phyloP scores from a whole-genome alignment of 2,329 filamentous ascomycete genomes.

The Phyllosticta paracitricarpa region DNA sequence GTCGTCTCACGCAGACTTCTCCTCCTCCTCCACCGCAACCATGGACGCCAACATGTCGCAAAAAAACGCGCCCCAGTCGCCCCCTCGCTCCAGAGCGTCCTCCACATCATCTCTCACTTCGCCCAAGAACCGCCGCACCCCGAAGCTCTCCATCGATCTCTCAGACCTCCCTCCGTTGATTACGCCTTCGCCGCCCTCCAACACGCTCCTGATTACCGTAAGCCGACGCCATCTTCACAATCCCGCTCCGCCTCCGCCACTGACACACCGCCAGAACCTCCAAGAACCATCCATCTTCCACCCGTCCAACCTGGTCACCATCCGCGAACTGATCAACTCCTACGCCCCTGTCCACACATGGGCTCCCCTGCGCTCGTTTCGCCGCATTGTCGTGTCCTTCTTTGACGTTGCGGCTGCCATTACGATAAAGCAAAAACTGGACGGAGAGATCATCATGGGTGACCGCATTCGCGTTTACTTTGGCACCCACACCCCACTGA shows the following conservation, averaged over 20 bases:
- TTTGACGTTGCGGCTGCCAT: constrained; percentile 60
- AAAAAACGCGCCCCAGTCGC: constrained; percentile 1
- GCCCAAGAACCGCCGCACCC: constrained; percentile 27
- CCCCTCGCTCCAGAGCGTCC: constrained; percentile 7
- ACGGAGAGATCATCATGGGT: constrained; percentile 64
- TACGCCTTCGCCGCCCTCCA: constrained; percentile 65
- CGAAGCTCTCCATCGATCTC: constrained; percentile 59
- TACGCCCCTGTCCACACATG: constrained; percentile 68
- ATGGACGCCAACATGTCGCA: constrained; percentile 17
- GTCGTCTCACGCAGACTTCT: not conserved
- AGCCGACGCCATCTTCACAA: constrained; percentile 12
- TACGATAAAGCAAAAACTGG: constrained; percentile 60
- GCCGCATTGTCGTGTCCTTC: constrained; percentile 73
- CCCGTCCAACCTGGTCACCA: constrained; percentile 61
- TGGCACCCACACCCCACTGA: constrained; percentile 28
- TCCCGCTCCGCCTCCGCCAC: constrained; percentile 9
- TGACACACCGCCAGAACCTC: constrained; percentile 44
- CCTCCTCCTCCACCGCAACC: not conserved
- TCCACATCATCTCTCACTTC: constrained; percentile 15
- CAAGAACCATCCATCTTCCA: constrained; percentile 63
- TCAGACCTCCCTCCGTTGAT: constrained; percentile 59
- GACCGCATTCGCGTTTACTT: constrained; percentile 36
- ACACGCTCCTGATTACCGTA: constrained; percentile 71
- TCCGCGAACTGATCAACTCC: constrained; percentile 59
- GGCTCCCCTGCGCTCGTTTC: constrained; percentile 72